phyloP scores from a whole-genome alignment of 2,329 filamentous ascomycete genomes.

The Hypoxylon sp. region DNA sequence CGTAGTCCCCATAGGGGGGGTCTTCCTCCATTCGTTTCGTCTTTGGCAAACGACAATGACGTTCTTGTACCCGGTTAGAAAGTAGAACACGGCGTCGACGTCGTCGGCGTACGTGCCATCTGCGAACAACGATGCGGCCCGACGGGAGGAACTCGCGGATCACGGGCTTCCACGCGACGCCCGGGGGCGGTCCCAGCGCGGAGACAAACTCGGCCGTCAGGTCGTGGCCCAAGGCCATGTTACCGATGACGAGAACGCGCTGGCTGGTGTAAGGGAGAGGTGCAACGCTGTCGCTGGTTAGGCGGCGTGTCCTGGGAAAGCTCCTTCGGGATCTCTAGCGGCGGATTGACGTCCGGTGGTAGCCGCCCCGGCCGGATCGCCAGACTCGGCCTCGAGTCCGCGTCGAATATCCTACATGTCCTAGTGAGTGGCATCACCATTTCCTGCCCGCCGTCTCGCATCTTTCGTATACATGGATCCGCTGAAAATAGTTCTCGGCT shows the following conservation, averaged over 20 bases:
- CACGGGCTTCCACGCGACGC: slow-evolving; percentile 66
- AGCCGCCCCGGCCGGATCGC: slow-evolving; percentile 57
- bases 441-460: slow-evolving; percentile 59
- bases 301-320: slow-evolving; percentile 57
- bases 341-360: slow-evolving; percentile 60
- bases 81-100: slow-evolving; percentile 57
- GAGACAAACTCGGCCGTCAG: slow-evolving; percentile 54
- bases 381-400: slow-evolving; percentile 52
- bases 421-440: slow-evolving; percentile 51
- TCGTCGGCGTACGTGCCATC: slow-evolving; percentile 53
- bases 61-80: slow-evolving; percentile 57
- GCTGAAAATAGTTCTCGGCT: slow-evolving; percentile 58
- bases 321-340: slow-evolving; percentile 57
- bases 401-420: slow-evolving; percentile 62
- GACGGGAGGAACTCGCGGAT: slow-evolving; percentile 58
- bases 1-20: slow-evolving; percentile 64
- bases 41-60: slow-evolving; percentile 64
- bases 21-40: slow-evolving; percentile 59
- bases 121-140: slow-evolving; percentile 59
- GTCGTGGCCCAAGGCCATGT: slow-evolving; percentile 60
- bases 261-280: slow-evolving; percentile 51
- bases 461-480: slow-evolving; percentile 57
- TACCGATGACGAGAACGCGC: slow-evolving; percentile 56
- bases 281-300: slow-evolving; percentile 59
- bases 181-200: slow-evolving; percentile 63